Base-by-base conservation (phyloP, 2,329 filamentous ascomycete species). In the Verticillium klebahnii region DNA sequence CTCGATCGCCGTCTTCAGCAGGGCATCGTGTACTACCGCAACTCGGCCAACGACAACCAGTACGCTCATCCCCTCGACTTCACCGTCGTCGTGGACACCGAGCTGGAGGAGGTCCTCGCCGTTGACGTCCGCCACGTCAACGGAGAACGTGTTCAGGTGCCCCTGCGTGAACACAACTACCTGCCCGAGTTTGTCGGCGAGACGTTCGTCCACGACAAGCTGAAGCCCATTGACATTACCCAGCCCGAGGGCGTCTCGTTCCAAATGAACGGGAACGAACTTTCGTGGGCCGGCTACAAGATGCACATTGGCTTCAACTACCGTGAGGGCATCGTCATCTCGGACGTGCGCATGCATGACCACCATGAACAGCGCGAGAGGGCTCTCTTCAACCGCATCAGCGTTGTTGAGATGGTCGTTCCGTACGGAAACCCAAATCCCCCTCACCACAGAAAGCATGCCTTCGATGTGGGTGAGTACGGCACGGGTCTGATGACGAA, bases 381-480 rank as follows among this genome's bases (percentile, higher is more conserved):
- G 45, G 63, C 45, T 11, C 45, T 88, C 34, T 78, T 88, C 69
- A 85, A 88, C 70, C 77, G 85, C 3, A 69, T 88, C 37, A 80
- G 79, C 45, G 75, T 88, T 59, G 82, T 80, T 60, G 85, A 88
- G 67, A 88, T 88, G 71, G 63, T 60, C 5, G 85, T 88, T 0
- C 86, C 86, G 1, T 89, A 89, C 65, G 85, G 79, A 1, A 86
- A 89, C 67, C 82, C 84, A 9, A 80, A 87, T 5, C 76, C 82
- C 2, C 86, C 86, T 0, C 89, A 83, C 68, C 85, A 87, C 55
- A 80, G 86, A 55, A 90, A 90, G 69, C 85, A 88, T 63, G 87
- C 87, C 7, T 90, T 90, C 65, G 88, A 90, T 68, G 85, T 90
- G 64, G 88, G 88, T 3, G 87, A 89, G 65, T 86, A 82, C 8